Evolutionary conservation across 257 asterid species (phyloP), one percentile per base, ranked within the genome.

Genomic region (Ligustrum vulgare): DNA sequence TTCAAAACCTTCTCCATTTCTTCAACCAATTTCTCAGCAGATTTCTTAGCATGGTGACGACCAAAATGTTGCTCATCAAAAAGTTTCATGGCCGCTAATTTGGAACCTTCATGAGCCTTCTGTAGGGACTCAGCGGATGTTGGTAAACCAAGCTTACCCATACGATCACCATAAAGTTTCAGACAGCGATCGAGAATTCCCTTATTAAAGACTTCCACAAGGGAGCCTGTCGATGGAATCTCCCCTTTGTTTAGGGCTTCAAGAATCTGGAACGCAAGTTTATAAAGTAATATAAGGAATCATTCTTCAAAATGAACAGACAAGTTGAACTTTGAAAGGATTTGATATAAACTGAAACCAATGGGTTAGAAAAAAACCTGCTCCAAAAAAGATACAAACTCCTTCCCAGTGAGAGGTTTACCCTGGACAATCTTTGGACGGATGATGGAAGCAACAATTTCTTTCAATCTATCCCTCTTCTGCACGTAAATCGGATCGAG

Each of bases 381-480:
- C 86, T 88, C 90, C 82, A 95, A 75, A 75, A 95, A 95, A 37
- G 91, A 76, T 67, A 95, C 96, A 20, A 95, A 95, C 80, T 93
- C 97, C 88, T 91, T 95, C 58, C 99, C 99, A 0, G 86, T 90
- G 81, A 93, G 92, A 73, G 88, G 54, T 90, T 93, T 95, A 12
- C 99, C 99, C 90, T 93, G 99, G 70, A 95, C 99, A 85, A 95
- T 91, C 93, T 93, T 95, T 69, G 99, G 99, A 67, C 82, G 96
- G 58, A 91, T 87, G 45, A 90, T 81, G 15, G 98, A 91, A 63
- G 98, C 85, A 76, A 95, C 96, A 64, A 93, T 80, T 76, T 81
- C 75, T 88, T 91, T 95, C 85, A 95, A 84, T 80, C 87, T 81
- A 20, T 93, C 97, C 85, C 96, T 87, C 91, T 81, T 93, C 84